A percentile compares a stretch with the other conserved stretches of the same genome.
phyloP scores from a whole-genome alignment of 805 yeast species.

The Allodekkera sacchari region DNA sequence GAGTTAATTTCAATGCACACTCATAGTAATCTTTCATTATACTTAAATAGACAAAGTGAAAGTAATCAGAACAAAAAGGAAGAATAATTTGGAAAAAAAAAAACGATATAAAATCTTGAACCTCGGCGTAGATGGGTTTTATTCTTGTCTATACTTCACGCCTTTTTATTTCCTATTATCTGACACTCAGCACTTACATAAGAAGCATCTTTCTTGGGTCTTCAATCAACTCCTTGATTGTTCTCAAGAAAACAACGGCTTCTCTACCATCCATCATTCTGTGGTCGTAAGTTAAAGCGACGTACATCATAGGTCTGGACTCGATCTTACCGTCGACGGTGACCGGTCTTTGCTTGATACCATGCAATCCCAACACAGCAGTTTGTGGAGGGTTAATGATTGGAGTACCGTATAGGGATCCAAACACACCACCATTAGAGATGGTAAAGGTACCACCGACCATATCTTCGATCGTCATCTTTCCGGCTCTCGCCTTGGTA shows the following conservation, averaged over 20 bases:
- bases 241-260: constrained; percentile 93
- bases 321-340: constrained; percentile 94
- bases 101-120: too few species aligned
- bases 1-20: too few species aligned
- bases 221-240: constrained; percentile 93
- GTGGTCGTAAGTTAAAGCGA: constrained; percentile 97
- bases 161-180: too few species aligned
- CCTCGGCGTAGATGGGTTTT: too few species aligned
- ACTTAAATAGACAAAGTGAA: too few species aligned
- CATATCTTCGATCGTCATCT: constrained; percentile 96
- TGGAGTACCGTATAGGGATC: constrained; percentile 96
- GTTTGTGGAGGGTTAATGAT: constrained; percentile 98
- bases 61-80: too few species aligned
- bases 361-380: constrained; percentile 95
- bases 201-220: constrained; percentile 98
- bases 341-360: constrained; percentile 95
- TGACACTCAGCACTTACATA: constrained; percentile 22
- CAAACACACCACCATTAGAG: constrained; percentile 98
- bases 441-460: constrained; percentile 99
- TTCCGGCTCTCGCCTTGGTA: constrained; percentile 92
- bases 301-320: constrained; percentile 98
- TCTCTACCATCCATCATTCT: constrained; percentile 98
- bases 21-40: too few species aligned
- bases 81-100: too few species aligned
- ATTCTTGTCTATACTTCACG: too few species aligned